Base-by-base conservation (phyloP, 225 moss, liverwort and hornwort genomes). In the Anthoceros angustus region DNA sequence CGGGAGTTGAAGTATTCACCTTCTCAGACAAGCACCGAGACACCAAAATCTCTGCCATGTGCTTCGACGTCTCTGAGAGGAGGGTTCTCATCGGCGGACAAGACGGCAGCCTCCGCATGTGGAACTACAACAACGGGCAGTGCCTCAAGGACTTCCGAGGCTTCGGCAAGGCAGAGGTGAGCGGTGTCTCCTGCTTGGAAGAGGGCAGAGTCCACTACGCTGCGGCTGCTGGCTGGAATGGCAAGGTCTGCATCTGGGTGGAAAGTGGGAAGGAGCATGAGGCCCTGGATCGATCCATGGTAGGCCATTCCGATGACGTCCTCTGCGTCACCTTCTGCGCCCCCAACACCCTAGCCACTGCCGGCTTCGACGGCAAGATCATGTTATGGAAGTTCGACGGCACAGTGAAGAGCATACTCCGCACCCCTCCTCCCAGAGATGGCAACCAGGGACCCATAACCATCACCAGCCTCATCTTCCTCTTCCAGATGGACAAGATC, bases 321-420 rank as follows among this genome's bases (percentile, higher is more conserved):
- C 82, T 77, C 0, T 74, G 85, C 64, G 78, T 91, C 50, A 86
- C 83, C 55, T 91, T 88, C 61, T 85, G 88, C 67, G 79, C 83
- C 24, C 95, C 95, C 8, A 91, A 78, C 73, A 82, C 90, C 14
- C 78, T 94, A 48, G 81, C 81, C 24, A 88, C 94, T 5, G 94
- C 87, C 64, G 90, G 94, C 10, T 90, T 83, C 74, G 88, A 94
- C 74, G 80, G 90, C 66, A 94, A 90, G 83, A 87, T 95, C 42
- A 85, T 95, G 69, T 79, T 88, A 25, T 95, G 95, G 95, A 95
- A 88, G 71, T 81, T 95, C 72, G 95, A 91, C 63, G 95, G 95
- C 12, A 69, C 77, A 6, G 78, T 95, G 50, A 85, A 86, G 74
- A 80, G 80, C 42, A 66, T 73, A 61, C 66, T 95, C 45, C 74